Evolutionary conservation across 73 alveolate species (phyloP).

Genomic region (Paramecium octaurelia): DNA sequence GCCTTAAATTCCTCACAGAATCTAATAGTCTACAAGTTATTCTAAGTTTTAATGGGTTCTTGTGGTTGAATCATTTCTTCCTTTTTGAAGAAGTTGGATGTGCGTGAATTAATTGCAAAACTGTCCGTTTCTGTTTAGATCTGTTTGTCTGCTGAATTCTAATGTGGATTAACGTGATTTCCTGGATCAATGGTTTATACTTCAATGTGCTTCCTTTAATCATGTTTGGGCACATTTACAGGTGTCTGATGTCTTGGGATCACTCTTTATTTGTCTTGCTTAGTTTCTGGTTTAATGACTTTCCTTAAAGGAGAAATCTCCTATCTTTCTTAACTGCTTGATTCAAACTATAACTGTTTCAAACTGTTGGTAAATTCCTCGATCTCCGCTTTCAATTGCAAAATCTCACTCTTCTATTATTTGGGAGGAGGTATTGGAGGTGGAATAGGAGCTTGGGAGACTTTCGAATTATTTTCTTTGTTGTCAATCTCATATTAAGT

Average conservation of each 20-base stretch:
- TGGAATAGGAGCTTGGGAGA: neutral
- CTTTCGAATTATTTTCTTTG: constrained; percentile 7
- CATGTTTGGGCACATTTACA: neutral
- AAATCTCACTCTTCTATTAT: constrained; percentile 12
- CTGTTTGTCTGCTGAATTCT: constrained; percentile 3
- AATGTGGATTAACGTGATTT: neutral
- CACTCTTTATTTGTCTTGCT: neutral
- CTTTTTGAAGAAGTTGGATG: neutral
- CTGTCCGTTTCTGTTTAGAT: constrained; percentile 15
- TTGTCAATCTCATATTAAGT: constrained; percentile 34
- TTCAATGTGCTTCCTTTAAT: neutral
- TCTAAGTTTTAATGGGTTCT: neutral
- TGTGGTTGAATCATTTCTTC: neutral
- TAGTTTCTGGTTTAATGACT: neutral
- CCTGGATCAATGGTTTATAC: neutral
- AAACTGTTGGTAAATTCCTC: constrained; percentile 30
- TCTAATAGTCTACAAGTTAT: neutral
- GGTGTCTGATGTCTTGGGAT: neutral
- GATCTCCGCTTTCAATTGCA: constrained; percentile 11
- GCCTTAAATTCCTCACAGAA: neutral
- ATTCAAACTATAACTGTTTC: constrained; percentile 15
- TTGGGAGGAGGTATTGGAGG: neutral
- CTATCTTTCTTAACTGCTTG: neutral
- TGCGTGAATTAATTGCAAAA: neutral
- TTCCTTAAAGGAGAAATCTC: neutral